These are phyloP conservation scores for Fusarium robinianum DNA, from an alignment of 2,329 filamentous ascomycete species.

Conservation along the genomic window DNA sequence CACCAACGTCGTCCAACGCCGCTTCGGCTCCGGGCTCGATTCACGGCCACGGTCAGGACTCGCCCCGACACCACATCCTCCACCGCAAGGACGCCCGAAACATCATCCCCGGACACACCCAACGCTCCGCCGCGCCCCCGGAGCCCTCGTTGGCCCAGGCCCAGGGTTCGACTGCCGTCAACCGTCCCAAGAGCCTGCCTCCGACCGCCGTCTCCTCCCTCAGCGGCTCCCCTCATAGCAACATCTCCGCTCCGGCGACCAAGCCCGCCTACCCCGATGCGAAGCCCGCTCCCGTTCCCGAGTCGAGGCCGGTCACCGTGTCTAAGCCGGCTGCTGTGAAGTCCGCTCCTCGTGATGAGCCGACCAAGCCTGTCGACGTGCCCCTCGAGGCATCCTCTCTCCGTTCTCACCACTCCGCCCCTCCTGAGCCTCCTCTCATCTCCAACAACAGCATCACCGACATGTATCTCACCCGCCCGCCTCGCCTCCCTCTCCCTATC, in stretches of 20 bases:
- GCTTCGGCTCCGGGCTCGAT: constrained; percentile 34
- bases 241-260: constrained; percentile 38
- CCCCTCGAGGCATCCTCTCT: constrained; percentile 49
- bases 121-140: constrained; percentile 62
- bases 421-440: constrained; percentile 50
- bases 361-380: constrained; percentile 64
- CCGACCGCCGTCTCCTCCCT: constrained; percentile 55
- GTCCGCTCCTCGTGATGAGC: constrained; percentile 36
- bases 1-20: constrained; percentile 35
- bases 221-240: constrained; percentile 52
- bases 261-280: constrained; percentile 26
- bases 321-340: constrained; percentile 27
- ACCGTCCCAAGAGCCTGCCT: constrained; percentile 52
- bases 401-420: constrained; percentile 44
- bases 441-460: constrained; percentile 64
- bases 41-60: constrained; percentile 34
- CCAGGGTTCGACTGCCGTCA: constrained; percentile 58
- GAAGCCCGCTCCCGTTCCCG: constrained; percentile 10
- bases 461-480: constrained; percentile 73
- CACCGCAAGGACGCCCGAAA: constrained; percentile 48
- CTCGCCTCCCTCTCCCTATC: constrained; percentile 88
- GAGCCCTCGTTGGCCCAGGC: constrained; percentile 66
- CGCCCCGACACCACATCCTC: constrained; percentile 39
- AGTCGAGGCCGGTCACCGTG: constrained; percentile 26
- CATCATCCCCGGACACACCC: constrained; percentile 60